Evolutionary conservation across 495 filamentous ascomycete genomes (phyloP).

Genomic region (Poronia punctata): DNA sequence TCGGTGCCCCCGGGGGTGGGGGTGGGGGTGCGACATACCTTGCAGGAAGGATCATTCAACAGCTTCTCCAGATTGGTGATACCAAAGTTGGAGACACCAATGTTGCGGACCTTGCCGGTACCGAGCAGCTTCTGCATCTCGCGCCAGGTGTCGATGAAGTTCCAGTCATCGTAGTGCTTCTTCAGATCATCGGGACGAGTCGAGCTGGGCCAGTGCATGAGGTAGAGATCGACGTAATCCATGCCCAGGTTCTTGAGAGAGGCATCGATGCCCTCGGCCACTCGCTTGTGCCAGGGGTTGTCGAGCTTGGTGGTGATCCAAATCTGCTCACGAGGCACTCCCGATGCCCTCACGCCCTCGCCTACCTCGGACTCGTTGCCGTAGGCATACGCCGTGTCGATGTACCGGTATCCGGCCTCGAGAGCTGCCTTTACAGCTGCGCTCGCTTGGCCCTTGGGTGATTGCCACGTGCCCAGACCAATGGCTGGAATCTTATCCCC

Average conservation of each 20-base stretch:
- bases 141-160: slow-evolving; percentile 78
- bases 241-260: slow-evolving; percentile 63
- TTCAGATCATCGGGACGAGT: slow-evolving; percentile 34
- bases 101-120: slow-evolving; percentile 75
- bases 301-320: slow-evolving; percentile 87
- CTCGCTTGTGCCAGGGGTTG: slow-evolving; percentile 69
- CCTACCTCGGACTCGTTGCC: slow-evolving; percentile 81
- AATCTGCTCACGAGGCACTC: slow-evolving; percentile 72
- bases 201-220: slow-evolving; percentile 74
- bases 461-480: slow-evolving; percentile 83
- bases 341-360: slow-evolving; percentile 69
- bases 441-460: slow-evolving; percentile 35
- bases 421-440: slow-evolving; percentile 72
- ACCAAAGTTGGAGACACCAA: slow-evolving; percentile 76
- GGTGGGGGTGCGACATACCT: slow-evolving; percentile 22
- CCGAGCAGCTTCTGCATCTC: slow-evolving; percentile 75
- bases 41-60: slow-evolving; percentile 49
- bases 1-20: slow-evolving; percentile 11
- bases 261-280: slow-evolving; percentile 57
- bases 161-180: slow-evolving; percentile 53
- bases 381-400: slow-evolving; percentile 68
- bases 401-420: slow-evolving; percentile 55
- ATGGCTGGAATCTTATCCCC: slow-evolving; percentile 72
- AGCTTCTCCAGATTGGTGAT: slow-evolving; percentile 60
- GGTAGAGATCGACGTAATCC: slow-evolving; percentile 78